Conservation (phyloP, 73 alveolate genomes). For the Paramecium tetraurelia region DNA sequence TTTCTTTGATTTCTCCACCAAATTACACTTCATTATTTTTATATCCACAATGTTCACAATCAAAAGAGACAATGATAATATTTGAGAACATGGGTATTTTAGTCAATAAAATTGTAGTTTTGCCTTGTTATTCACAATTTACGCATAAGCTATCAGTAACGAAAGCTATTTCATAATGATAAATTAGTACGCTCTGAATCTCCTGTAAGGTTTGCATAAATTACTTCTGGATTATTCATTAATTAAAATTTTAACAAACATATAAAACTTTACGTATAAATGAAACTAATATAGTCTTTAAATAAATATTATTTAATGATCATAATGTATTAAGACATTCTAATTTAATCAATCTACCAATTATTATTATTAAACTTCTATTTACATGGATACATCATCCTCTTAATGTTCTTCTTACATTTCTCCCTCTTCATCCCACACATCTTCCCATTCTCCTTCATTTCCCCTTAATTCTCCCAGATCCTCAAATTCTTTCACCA, state of each 20-base stretch:
- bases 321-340: neutral
- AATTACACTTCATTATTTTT: conserved; percentile 91
- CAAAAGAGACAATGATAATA: conserved; percentile 87
- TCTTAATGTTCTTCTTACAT: conserved; percentile 33
- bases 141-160: conserved; percentile 89
- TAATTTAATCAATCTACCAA: neutral
- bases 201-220: conserved; percentile 40
- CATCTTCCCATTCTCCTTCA: conserved; percentile 39
- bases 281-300: neutral
- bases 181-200: conserved; percentile 1
- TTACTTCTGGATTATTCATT: conserved; percentile 34
- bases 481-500: neutral
- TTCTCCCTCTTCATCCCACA: conserved; percentile 42
- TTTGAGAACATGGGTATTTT: conserved; percentile 97
- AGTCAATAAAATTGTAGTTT: conserved; percentile 87
- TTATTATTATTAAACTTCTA: neutral
- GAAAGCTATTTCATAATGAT: conserved; percentile 19
- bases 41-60: conserved; percentile 94
- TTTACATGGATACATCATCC: neutral
- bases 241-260: neutral
- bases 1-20: conserved; percentile 91
- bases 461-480: neutral
- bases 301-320: neutral
- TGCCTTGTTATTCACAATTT: conserved; percentile 90
- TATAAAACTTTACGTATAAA: neutral